These are phyloP conservation scores for Botryotinia globosa DNA, from an alignment of 2,329 filamentous ascomycete species.

Conservation along the genomic window DNA sequence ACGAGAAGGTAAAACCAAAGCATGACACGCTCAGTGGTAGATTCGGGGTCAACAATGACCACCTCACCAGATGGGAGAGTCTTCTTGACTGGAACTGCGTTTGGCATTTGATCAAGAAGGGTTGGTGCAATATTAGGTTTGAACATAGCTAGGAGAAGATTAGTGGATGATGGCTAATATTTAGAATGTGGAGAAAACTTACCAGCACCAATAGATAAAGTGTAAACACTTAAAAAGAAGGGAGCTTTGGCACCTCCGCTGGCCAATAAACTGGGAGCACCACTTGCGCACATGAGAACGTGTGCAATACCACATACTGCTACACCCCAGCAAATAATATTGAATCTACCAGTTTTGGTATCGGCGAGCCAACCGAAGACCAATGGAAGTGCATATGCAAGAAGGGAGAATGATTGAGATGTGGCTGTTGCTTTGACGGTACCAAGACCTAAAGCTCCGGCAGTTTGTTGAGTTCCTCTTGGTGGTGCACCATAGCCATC, in stretches of 20 bases:
- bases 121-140: constrained; percentile 67
- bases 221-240: constrained; percentile 34
- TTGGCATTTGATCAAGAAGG: constrained; percentile 55
- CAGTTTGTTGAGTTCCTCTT: constrained; percentile 36
- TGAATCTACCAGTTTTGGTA: constrained; percentile 62
- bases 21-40: constrained; percentile 50
- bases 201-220: constrained; percentile 35
- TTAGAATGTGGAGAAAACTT: constrained; percentile 46
- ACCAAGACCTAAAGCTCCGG: constrained; percentile 60
- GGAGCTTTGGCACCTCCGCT: constrained; percentile 63
- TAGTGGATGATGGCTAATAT: constrained; percentile 56
- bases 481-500: constrained; percentile 43
- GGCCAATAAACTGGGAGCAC: constrained; percentile 55
- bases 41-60: constrained; percentile 58
- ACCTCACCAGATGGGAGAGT: constrained; percentile 53
- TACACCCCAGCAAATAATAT: constrained; percentile 52
- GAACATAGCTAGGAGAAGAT: constrained; percentile 55
- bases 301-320: constrained; percentile 59
- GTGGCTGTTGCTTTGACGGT: constrained; percentile 52
- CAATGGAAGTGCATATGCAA: constrained; percentile 49
- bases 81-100: constrained; percentile 44
- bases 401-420: constrained; percentile 50
- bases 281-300: constrained; percentile 58
- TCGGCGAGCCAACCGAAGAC: constrained; percentile 58
- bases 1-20: constrained; percentile 64